Percentiles rank a stretch among this genome's conserved stretches.
Conservation (phyloP, 2,329 filamentous ascomycete species). For the Fusarium sp. region DNA sequence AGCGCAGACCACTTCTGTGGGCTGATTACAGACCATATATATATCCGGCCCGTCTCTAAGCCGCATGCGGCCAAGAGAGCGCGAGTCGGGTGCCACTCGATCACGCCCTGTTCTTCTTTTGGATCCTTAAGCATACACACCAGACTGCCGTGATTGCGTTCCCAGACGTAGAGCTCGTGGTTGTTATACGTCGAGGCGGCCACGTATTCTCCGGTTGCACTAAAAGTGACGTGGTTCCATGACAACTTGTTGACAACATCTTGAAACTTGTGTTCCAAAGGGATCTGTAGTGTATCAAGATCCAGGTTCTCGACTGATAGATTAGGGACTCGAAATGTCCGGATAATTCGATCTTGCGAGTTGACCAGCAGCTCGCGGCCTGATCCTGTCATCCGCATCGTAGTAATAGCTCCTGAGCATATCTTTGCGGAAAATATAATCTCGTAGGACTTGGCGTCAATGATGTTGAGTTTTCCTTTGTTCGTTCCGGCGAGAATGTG, state of each 20-base stretch:
- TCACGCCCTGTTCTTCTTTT: conserved; percentile 93
- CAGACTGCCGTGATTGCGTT: conserved; percentile 88
- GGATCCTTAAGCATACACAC: conserved; percentile 97
- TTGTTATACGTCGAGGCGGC: conserved; percentile 98
- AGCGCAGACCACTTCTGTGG: conserved; percentile 97
- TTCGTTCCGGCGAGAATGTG: conserved; percentile 93
- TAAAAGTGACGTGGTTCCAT: conserved; percentile 98
- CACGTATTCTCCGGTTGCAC: conserved; percentile 92
- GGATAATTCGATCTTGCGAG: conserved; percentile 91
- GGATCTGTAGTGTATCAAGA: conserved; percentile 83
- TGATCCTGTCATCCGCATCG: conserved; percentile 79
- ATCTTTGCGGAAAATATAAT: conserved; percentile 91
- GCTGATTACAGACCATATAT: conserved; percentile 94
- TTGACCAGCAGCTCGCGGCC: conserved; percentile 91
- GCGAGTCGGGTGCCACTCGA: conserved; percentile 94
- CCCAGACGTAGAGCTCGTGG: conserved; percentile 98
- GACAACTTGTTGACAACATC: conserved; percentile 93
- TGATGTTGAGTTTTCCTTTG: conserved; percentile 96
- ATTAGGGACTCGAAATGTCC: conserved; percentile 89
- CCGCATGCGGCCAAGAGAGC: conserved; percentile 91
- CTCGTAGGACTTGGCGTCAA: conserved; percentile 79
- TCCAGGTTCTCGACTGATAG: conserved; percentile 73
- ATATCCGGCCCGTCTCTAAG: conserved; percentile 89
- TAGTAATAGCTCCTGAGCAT: conserved; percentile 85
- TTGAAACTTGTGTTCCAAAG: conserved; percentile 97